A percentile compares a stretch with the other conserved stretches of the same genome.
Conservation (phyloP, 2,329 filamentous ascomycete species). For the Sordariomycetes sp. region DNA sequence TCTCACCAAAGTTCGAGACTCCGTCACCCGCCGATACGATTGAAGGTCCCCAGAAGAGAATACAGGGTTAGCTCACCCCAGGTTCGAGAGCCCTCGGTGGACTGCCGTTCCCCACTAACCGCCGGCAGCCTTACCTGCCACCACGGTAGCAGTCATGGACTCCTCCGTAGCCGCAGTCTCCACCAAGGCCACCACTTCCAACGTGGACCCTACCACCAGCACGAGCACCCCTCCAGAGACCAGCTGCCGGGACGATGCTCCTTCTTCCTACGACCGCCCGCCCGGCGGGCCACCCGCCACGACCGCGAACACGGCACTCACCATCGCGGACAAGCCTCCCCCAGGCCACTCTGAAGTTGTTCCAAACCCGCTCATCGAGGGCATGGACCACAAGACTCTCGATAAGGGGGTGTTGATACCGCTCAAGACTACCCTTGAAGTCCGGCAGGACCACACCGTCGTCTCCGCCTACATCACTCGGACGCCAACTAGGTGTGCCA, state of each 20-base stretch:
- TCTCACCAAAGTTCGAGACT: neutral
- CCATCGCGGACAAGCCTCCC: conserved; percentile 1
- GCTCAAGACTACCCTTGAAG: conserved; percentile 51
- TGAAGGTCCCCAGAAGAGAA: neutral
- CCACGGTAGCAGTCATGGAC: neutral
- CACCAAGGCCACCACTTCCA: neutral
- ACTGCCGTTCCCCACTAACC: neutral
- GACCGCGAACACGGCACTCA: neutral
- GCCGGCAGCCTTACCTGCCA: neutral
- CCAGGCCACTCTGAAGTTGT: conserved; percentile 9
- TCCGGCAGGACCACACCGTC: conserved; percentile 42
- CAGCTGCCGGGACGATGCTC: neutral
- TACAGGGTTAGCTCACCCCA: neutral
- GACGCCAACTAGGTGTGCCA: conserved; percentile 58
- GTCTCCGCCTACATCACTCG: conserved; percentile 58
- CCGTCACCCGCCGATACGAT: neutral
- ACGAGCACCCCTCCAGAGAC: neutral
- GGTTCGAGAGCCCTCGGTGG: neutral
- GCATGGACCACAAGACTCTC: conserved; percentile 19
- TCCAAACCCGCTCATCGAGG: conserved; percentile 23
- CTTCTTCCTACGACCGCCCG: neutral
- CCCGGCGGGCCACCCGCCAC: neutral
- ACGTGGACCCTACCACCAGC: neutral
- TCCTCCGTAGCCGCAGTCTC: neutral
- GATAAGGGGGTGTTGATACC: conserved; percentile 41